phyloP scores from a whole-genome alignment of 73 alveolate species.

The Stentor roeselii region DNA sequence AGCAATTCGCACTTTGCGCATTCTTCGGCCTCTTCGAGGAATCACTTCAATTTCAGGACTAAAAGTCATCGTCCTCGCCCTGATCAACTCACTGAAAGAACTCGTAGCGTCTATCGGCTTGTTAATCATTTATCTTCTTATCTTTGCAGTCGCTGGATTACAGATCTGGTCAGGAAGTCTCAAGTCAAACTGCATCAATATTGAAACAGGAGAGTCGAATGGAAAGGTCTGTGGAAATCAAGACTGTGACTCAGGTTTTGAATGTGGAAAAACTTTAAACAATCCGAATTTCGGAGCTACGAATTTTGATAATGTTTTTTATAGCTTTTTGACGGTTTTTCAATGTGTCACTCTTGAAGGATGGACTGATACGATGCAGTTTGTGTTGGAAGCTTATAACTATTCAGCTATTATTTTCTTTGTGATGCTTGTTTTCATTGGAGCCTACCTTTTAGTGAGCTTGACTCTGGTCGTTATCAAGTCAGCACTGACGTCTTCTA shows the following conservation, averaged over 20 bases:
- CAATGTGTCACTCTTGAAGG: slow-evolving; percentile 83
- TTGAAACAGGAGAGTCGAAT: not conserved
- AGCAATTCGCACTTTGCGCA: not conserved
- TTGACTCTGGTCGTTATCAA: not conserved
- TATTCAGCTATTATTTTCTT: slow-evolving; percentile 53
- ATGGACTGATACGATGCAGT: slow-evolving; percentile 67
- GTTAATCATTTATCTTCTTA: slow-evolving; percentile 79
- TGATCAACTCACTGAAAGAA: slow-evolving; percentile 48
- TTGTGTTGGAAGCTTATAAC: slow-evolving; percentile 66
- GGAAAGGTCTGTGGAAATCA: not conserved
- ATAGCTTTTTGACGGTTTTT: slow-evolving; percentile 62
- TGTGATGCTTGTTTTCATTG: slow-evolving; percentile 71
- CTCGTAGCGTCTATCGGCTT: slow-evolving; percentile 71
- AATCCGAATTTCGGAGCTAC: slow-evolving; percentile 35
- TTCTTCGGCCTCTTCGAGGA: slow-evolving; percentile 42
- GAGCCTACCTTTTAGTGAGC: slow-evolving; percentile 52
- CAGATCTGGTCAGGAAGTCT: slow-evolving; percentile 29
- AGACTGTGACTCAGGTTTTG: not conserved
- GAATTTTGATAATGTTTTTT: slow-evolving; percentile 45
- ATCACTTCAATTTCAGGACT: slow-evolving; percentile 43
- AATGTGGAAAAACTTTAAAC: slow-evolving; percentile 36
- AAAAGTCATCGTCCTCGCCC: slow-evolving; percentile 41
- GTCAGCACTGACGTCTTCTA: too few relatives aligned
- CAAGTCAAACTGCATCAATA: not conserved
- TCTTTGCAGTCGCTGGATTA: slow-evolving; percentile 86